phyloP scores from a whole-genome alignment of 495 filamentous ascomycete species.

The Hypoxylon rickii region DNA sequence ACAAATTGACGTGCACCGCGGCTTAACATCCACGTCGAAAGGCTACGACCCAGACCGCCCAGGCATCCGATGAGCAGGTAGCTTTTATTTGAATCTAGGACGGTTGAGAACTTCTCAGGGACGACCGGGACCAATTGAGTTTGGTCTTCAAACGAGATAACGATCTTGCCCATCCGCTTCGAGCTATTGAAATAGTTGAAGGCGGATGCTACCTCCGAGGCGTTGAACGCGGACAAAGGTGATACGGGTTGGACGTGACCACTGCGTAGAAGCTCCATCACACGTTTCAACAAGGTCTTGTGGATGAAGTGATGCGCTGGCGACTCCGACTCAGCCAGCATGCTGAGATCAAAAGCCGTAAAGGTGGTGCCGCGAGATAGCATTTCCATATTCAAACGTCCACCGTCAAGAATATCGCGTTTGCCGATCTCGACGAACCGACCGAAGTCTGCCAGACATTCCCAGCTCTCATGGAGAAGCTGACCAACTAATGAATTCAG shows the following conservation, averaged over 20 bases:
- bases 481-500: conserved; percentile 59
- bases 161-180: conserved; percentile 19
- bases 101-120: background rate
- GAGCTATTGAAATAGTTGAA: conserved; percentile 7
- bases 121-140: conserved; percentile 2
- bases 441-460: conserved; percentile 54
- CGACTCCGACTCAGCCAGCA: conserved; percentile 5
- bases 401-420: conserved; percentile 32
- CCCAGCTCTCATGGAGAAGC: conserved; percentile 49
- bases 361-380: conserved; percentile 35
- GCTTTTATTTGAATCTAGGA: conserved; percentile 21
- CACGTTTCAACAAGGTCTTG: background rate
- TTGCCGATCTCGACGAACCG: conserved; percentile 58
- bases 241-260: conserved; percentile 12
- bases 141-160: conserved; percentile 13
- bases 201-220: conserved; percentile 37
- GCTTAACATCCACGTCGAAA: conserved; percentile 60
- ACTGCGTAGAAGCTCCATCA: conserved; percentile 14
- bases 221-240: conserved; percentile 41
- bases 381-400: conserved; percentile 37
- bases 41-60: conserved; percentile 62
- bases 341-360: conserved; percentile 35
- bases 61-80: conserved; percentile 65
- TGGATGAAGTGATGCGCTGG: background rate
- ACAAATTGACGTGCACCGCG: conserved; percentile 61